Conservation (phyloP, 2,329 filamentous ascomycete genomes). For the Penicillium frequentans region DNA sequence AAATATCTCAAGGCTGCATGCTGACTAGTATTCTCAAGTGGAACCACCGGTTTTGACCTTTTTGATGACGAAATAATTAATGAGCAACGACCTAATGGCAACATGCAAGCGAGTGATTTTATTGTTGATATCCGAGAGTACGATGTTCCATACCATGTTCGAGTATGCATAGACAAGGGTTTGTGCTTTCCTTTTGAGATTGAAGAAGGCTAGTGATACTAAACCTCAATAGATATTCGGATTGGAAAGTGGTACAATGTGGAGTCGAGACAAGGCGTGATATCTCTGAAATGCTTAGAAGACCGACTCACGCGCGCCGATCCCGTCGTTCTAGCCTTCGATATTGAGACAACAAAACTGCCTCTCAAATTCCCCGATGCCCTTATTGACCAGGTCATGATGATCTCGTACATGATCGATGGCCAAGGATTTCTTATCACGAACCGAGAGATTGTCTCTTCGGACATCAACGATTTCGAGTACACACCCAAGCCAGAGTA, state of each 20-base stretch:
- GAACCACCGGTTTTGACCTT: slow-evolving; percentile 83
- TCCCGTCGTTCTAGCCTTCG: slow-evolving; percentile 97
- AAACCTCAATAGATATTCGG: slow-evolving; percentile 69
- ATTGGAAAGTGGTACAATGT: slow-evolving; percentile 97
- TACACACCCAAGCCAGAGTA: slow-evolving; percentile 98
- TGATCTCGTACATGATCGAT: slow-evolving; percentile 99
- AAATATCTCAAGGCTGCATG: neutral
- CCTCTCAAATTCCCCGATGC: slow-evolving; percentile 97
- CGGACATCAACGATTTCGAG: slow-evolving; percentile 96
- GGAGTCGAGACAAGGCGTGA: slow-evolving; percentile 86
- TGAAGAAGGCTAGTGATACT: slow-evolving; percentile 16
- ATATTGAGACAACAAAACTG: slow-evolving; percentile 96
- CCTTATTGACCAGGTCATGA: slow-evolving; percentile 95
- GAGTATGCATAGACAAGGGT: slow-evolving; percentile 96
- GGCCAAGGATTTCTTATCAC: slow-evolving; percentile 97
- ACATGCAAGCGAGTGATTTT: slow-evolving; percentile 90
- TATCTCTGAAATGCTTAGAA: slow-evolving; percentile 80
- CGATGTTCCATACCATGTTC: slow-evolving; percentile 98
- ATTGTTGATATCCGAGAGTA: slow-evolving; percentile 99
- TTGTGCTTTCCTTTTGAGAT: slow-evolving; percentile 18
- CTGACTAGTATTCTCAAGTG: slow-evolving; percentile 49
- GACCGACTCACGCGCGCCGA: slow-evolving; percentile 88
- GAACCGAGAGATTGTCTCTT: slow-evolving; percentile 94
- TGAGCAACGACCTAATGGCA: slow-evolving; percentile 74
- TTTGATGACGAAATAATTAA: slow-evolving; percentile 89